Conservation (phyloP, 169 alveolate genomes). For the Cryptosporidium bovis region DNA sequence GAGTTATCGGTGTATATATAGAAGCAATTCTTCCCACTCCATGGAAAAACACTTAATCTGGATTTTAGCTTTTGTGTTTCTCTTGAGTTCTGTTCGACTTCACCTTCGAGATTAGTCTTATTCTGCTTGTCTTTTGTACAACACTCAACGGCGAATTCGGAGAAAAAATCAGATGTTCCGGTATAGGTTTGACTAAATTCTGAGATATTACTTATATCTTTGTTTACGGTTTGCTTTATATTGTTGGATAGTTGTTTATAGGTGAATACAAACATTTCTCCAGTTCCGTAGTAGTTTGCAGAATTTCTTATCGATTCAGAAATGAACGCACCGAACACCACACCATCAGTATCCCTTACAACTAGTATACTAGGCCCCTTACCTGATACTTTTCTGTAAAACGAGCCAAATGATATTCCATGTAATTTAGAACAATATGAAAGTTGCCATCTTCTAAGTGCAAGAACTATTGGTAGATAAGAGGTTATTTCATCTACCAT, state of each 20-base stretch:
- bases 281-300: slow-evolving; percentile 86
- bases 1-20: slow-evolving; percentile 81
- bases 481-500: slow-evolving; percentile 75
- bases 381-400: slow-evolving; percentile 82
- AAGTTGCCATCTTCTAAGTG: slow-evolving; percentile 76
- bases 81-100: neutral
- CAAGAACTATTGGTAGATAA: slow-evolving; percentile 75
- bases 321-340: slow-evolving; percentile 87
- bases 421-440: slow-evolving; percentile 76
- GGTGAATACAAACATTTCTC: slow-evolving; percentile 82
- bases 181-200: neutral
- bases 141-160: slow-evolving; percentile 49
- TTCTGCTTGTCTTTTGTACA: slow-evolving; percentile 5
- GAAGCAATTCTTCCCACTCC: slow-evolving; percentile 82
- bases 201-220: neutral
- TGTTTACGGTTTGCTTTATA: neutral
- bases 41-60: slow-evolving; percentile 79
- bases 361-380: slow-evolving; percentile 84
- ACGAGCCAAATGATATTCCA: slow-evolving; percentile 80
- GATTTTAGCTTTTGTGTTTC: slow-evolving; percentile 4
- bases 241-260: slow-evolving; percentile 31
- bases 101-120: neutral
- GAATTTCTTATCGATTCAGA: slow-evolving; percentile 80
- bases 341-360: slow-evolving; percentile 85
- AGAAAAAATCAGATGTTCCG: neutral